phyloP scores from a whole-genome alignment of 2,329 filamentous ascomycete genomes.

The Botryosphaeria dothidea region DNA sequence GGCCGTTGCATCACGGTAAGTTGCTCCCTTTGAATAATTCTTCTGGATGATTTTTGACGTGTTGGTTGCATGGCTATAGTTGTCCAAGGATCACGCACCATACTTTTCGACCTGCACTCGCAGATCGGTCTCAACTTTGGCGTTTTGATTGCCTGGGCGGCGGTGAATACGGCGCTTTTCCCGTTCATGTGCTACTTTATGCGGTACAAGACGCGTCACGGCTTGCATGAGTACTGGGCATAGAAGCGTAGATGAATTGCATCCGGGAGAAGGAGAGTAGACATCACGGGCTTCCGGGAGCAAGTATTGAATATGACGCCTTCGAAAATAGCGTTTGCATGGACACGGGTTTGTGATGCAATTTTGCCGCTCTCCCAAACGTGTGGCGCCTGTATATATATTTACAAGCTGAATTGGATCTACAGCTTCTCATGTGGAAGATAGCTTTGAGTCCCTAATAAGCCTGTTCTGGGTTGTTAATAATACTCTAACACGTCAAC shows the following conservation, averaged over 20 bases:
- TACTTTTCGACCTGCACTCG: conserved; percentile 62
- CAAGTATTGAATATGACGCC: no score
- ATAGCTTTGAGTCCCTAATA: no score
- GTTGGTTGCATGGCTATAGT: conserved; percentile 38
- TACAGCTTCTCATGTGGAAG: no score
- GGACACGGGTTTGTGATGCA: no score
- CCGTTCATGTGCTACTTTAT: conserved; percentile 50
- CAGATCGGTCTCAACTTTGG: conserved; percentile 63
- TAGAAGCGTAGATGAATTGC: not conserved
- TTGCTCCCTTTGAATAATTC: conserved; percentile 2
- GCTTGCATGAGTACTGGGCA: conserved; percentile 10
- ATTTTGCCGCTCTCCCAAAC: no score
- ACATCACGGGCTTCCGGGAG: no score
- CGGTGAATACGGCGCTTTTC: conserved; percentile 55
- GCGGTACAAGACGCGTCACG: conserved; percentile 37
- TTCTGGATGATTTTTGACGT: not conserved
- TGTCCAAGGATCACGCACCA: conserved; percentile 60
- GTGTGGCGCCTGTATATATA: no score
- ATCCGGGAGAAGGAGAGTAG: not conserved
- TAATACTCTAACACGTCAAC: no score
- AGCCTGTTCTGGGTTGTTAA: no score
- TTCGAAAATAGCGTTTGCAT: no score
- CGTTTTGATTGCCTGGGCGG: conserved; percentile 60
- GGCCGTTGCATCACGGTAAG: conserved; percentile 61
- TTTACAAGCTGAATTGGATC: no score